Evolutionary conservation across 2,329 filamentous ascomycete species (phyloP), one percentile per base, ranked within the genome.

Genomic region (Botrytis deweyae): DNA sequence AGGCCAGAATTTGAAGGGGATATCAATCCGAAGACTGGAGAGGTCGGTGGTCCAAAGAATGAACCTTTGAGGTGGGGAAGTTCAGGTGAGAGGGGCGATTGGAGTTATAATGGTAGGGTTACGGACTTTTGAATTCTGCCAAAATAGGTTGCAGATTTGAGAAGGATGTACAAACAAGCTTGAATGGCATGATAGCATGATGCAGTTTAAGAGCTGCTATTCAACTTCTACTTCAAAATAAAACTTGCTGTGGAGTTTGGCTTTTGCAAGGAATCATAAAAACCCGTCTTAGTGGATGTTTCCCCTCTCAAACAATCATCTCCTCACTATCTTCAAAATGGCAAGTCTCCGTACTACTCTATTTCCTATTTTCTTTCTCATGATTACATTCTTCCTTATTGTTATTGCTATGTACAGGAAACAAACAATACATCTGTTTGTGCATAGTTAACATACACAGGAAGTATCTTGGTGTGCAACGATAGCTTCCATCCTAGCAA

Each of bases 31-130:
- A 92, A 91, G 86, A 99, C 96, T 1, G 96, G 96, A 38, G 96
- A 99, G 86, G 90, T 98, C 18, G 96, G 96, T 9, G 96, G 96
- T 1, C 96, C 96, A 9, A 99, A 98, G 90, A 98, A 97, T 81
- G 95, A 99, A 84, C 96, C 96, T 70, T 81, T 98, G 81, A 86
- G 95, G 79, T 98, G 95, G 95, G 94, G 94, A 0, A 85, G 87
- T 29, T 81, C 80, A 0, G 91, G 93, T 1, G 91, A 93, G 81
- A 80, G 75, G 22, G 80, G 79, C 0, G 89, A 91, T 79, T 99
- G 95, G 92, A 98, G 94, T 82, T 99, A 93, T 83, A 98, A 98
- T 83, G 96, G 96, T 65, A 87, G 95, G 76, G 95, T 97, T 72
- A 98, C 95, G 38, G 96, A 99, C 83, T 99, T 99, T 75, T 90